Percentiles rank a stretch among this genome's conserved stretches.
phyloP scores from a whole-genome alignment of 2,329 filamentous ascomycete genomes.

The Pseudogymnoascus destructans region DNA sequence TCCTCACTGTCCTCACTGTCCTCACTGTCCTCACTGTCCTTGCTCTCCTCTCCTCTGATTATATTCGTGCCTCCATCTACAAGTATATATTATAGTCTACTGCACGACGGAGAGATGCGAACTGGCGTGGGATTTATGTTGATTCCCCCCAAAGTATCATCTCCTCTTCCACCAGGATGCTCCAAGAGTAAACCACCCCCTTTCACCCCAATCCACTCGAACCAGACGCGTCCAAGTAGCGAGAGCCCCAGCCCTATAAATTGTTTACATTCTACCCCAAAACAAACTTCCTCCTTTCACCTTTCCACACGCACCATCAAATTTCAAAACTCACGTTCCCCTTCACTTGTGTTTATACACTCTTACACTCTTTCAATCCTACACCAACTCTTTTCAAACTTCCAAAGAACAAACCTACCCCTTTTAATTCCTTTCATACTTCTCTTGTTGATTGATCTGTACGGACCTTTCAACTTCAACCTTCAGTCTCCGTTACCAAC shows the following conservation, averaged over 20 bases:
- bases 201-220: background rate
- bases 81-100: background rate
- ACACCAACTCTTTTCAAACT: background rate
- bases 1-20: background rate
- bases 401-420: background rate
- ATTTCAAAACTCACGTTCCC: background rate
- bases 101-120: background rate
- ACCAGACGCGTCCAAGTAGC: background rate
- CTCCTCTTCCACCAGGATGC: background rate
- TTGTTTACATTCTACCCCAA: background rate
- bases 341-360: conserved; percentile 3
- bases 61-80: background rate
- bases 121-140: background rate
- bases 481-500: background rate
- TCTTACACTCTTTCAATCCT: conserved; percentile 4
- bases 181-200: background rate
- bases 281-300: background rate
- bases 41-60: background rate
- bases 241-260: background rate
- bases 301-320: background rate
- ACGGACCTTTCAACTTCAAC: background rate
- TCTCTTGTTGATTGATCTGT: background rate
- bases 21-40: background rate
- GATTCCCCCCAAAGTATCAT: background rate
- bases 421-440: background rate